These are phyloP conservation scores for Pinus albicaulis DNA, from an alignment of 75 land plant genomes.

Conservation along the genomic window DNA sequence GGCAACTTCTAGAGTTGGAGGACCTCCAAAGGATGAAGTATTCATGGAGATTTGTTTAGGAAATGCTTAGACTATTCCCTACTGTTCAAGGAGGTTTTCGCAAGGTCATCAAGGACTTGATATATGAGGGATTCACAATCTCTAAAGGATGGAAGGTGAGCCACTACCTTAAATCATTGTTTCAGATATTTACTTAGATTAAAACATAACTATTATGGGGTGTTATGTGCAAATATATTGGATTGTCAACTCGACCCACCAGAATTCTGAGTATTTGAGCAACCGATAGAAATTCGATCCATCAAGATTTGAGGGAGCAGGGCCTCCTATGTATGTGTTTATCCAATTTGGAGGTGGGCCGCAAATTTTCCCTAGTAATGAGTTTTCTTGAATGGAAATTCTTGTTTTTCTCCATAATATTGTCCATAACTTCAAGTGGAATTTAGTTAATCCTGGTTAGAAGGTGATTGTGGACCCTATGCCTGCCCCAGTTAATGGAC, in stretches of 20 bases:
- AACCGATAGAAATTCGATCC: conserved; percentile 18
- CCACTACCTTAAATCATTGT: too few species aligned
- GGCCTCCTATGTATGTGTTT: conserved; percentile 12
- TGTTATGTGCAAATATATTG: not conserved
- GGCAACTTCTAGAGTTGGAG: conserved; percentile 25
- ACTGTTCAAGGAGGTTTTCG: conserved; percentile 40
- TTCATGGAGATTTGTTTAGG: conserved; percentile 40
- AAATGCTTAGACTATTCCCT: conserved; percentile 15
- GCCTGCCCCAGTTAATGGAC: conserved; percentile 13
- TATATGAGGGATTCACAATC: conserved; percentile 11
- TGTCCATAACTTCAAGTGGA: conserved; percentile 24
- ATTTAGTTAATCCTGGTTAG: not conserved
- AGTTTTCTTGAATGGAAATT: conserved; percentile 34
- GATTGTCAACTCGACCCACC: too few species aligned
- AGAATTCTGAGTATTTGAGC: too few species aligned
- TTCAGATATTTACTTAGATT: not conserved
- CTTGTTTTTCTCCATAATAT: conserved; percentile 34
- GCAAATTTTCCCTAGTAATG: not conserved
- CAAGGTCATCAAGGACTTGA: conserved; percentile 30
- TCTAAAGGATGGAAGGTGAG: conserved; percentile 64
- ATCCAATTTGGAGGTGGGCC: too few species aligned
- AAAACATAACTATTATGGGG: not conserved
- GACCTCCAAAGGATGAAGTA: conserved; percentile 51
- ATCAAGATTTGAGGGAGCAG: conserved; percentile 32
- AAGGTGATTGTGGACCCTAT: conserved; percentile 15